A percentile compares a stretch with the other conserved stretches of the same genome.
phyloP scores from a whole-genome alignment of 495 filamentous ascomycete genomes.

The Saxophila tyrrhenica region DNA sequence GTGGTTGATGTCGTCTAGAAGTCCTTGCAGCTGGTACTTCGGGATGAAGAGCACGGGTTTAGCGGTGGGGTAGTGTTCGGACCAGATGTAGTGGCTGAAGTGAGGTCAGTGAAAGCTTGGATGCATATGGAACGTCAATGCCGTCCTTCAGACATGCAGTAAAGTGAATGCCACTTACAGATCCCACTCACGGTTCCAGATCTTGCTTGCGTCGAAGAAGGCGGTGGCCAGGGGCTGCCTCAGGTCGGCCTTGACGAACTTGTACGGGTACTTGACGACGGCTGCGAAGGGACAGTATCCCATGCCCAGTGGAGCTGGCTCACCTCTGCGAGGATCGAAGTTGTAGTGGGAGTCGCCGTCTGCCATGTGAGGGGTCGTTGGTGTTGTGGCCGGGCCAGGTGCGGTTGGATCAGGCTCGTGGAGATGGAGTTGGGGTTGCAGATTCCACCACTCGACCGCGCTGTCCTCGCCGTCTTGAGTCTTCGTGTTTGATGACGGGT shows the following conservation, averaged over 20 bases:
- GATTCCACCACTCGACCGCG: background rate
- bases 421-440: background rate
- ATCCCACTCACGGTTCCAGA: conserved; percentile 56
- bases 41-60: conserved; percentile 54
- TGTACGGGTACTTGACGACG: conserved; percentile 49
- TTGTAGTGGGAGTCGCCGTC: background rate
- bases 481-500: too few relatives aligned
- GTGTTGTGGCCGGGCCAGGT: background rate
- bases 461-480: background rate
- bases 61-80: conserved; percentile 31
- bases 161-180: conserved; percentile 45
- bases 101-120: background rate
- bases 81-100: conserved; percentile 55
- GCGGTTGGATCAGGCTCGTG: too few relatives aligned
- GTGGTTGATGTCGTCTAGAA: conserved; percentile 50
- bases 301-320: conserved; percentile 10
- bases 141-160: background rate
- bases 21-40: conserved; percentile 45
- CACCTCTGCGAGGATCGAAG: background rate
- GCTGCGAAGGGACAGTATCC: conserved; percentile 50
- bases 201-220: conserved; percentile 47
- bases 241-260: conserved; percentile 40
- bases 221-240: conserved; percentile 37
- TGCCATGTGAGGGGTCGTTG: background rate
- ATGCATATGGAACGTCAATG: background rate